A percentile compares a stretch with the other conserved stretches of the same genome.
Conservation (phyloP, 1,284 basidiomycete genomes). For the Pseudozyma hubeiensis region DNA sequence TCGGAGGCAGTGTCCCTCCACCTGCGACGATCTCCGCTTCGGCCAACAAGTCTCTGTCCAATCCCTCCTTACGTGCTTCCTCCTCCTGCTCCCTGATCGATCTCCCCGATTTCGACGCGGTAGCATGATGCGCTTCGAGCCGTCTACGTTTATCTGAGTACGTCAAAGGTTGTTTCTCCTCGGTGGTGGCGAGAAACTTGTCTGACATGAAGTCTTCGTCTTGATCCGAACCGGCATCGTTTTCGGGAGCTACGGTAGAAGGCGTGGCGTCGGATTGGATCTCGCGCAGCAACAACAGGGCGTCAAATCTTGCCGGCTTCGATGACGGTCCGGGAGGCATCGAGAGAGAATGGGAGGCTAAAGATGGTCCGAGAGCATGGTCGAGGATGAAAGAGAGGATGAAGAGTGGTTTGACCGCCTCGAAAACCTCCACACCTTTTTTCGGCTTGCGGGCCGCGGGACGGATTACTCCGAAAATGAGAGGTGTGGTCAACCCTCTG, state of each 20-base stretch:
- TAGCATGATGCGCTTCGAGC: conserved; percentile 22
- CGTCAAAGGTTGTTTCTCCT: conserved; percentile 25
- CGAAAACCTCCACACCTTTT: too few species aligned
- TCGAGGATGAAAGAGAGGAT: too few species aligned
- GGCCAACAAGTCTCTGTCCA: conserved; percentile 41
- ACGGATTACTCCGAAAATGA: too few species aligned
- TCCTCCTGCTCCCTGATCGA: conserved; percentile 26
- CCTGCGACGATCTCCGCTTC: conserved; percentile 51
- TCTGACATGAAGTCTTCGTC: conserved; percentile 52
- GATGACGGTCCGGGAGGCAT: neutral
- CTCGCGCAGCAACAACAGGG: conserved; percentile 25
- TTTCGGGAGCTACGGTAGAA: neutral
- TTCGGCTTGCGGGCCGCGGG: too few species aligned
- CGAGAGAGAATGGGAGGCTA: neutral
- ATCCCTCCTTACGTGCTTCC: conserved; percentile 33
- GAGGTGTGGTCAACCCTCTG: too few species aligned
- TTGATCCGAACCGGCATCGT: conserved; percentile 7
- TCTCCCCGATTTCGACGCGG: conserved; percentile 1
- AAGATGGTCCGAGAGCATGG: too few species aligned
- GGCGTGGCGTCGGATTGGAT: conserved; percentile 9
- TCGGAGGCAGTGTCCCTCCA: conserved; percentile 29
- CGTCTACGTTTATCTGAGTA: conserved; percentile 31
- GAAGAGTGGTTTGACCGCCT: too few species aligned
- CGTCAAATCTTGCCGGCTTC: conserved; percentile 14
- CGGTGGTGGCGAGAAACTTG: conserved; percentile 23